A percentile compares a stretch with the other conserved stretches of the same genome.
These are phyloP conservation scores for Datura wrightii DNA, from an alignment of 257 asterid genomes.

Conservation along the genomic window DNA sequence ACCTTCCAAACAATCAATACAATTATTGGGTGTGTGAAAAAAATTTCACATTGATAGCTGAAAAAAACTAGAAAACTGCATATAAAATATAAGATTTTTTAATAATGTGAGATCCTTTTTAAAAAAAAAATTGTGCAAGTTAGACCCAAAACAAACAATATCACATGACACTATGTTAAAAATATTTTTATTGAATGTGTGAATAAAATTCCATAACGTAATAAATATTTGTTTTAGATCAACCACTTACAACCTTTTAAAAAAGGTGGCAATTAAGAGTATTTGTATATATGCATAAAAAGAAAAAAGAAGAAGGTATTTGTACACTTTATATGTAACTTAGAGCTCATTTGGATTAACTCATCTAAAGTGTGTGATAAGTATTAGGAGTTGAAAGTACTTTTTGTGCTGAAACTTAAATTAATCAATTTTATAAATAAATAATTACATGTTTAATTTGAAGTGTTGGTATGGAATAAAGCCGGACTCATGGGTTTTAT, in stretches of 20 bases:
- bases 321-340: not conserved
- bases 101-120: no score
- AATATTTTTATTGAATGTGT: no score
- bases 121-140: no score
- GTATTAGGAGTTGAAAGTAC: not conserved
- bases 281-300: no score
- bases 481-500: no score
- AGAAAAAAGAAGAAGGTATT: no score
- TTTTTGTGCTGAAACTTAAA: not conserved
- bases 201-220: no score
- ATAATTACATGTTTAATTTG: not conserved
- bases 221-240: not conserved
- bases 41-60: no score
- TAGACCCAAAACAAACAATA: no score
- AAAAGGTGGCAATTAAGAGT: not conserved
- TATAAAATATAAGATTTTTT: no score
- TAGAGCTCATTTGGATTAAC: not conserved
- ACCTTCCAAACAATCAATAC: slow-evolving; percentile 3
- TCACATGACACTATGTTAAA: no score
- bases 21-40: not conserved
- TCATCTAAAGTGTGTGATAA: not conserved
- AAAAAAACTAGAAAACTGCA: no score
- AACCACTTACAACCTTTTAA: not conserved
- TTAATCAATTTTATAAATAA: not conserved
- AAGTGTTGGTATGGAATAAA: not conserved